These are phyloP conservation scores for Uronychia setigera DNA, from an alignment of 73 alveolate species.

Conservation along the genomic window DNA sequence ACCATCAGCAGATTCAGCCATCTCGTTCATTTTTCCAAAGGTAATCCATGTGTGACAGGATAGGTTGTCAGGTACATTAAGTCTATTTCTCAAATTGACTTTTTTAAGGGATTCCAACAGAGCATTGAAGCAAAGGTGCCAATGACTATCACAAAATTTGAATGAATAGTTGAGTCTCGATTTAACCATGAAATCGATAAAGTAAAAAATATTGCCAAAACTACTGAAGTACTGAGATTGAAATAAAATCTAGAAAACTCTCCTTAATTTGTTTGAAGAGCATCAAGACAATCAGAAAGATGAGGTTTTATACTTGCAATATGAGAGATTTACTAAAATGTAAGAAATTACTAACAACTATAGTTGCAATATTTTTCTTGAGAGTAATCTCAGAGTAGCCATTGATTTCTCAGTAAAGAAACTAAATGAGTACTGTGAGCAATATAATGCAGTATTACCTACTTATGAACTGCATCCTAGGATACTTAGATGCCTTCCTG, in stretches of 20 bases:
- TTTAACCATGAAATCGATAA: slow-evolving; percentile 16
- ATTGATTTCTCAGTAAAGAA: slow-evolving; percentile 14
- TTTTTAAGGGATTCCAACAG: slow-evolving; percentile 25
- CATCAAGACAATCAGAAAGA: neutral
- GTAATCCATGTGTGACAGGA: slow-evolving; percentile 6
- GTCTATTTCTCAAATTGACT: slow-evolving; percentile 27
- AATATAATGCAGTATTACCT: slow-evolving; percentile 27
- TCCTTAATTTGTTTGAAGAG: slow-evolving; percentile 32
- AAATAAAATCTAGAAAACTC: slow-evolving; percentile 13
- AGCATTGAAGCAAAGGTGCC: slow-evolving; percentile 18
- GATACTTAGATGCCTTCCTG: too few relatives aligned
- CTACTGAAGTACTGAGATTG: slow-evolving; percentile 7
- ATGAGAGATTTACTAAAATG: slow-evolving; percentile 23
- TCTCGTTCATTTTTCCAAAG: slow-evolving; percentile 37
- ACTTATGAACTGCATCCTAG: neutral
- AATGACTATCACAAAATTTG: slow-evolving; percentile 19
- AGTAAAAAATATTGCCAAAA: slow-evolving; percentile 21
- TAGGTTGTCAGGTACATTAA: slow-evolving; percentile 33
- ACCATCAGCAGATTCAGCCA: slow-evolving; percentile 14
- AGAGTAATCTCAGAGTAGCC: slow-evolving; percentile 34
- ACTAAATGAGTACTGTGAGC: neutral
- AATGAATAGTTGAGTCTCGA: neutral
- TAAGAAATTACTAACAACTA: slow-evolving; percentile 8
- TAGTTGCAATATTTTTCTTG: slow-evolving; percentile 32
- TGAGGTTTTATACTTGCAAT: neutral